Evolutionary conservation across 495 filamentous ascomycete species (phyloP), one percentile per base, ranked within the genome.

Genomic region (Copromyces sp.): DNA sequence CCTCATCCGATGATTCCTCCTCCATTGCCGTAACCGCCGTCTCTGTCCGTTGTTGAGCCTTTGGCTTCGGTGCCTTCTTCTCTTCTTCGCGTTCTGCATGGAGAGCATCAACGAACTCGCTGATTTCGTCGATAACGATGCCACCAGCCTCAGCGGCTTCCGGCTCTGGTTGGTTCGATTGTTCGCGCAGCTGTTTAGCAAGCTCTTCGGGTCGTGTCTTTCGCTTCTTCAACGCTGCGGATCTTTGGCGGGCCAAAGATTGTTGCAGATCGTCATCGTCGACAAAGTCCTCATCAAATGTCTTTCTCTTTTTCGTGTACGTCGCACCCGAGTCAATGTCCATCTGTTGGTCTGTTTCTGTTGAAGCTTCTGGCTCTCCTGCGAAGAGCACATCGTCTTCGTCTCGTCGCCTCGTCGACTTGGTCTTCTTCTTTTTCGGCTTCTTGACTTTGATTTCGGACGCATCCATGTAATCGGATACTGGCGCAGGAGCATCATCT

Each of bases 231-330:
- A 98, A 85, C 0, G 93, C 94, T 20, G 88, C 87, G 70, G 90
- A 88, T 76, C 95, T 87, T 77, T 97, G 93, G 17, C 87, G 83
- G 3, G 95, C 92, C 40, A 99, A 85, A 2, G 91, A 90, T 16
- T 93, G 89, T 81, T 98, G 95, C 0, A 99, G 86, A 75, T 97
- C 94, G 37, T 98, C 95, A 76, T 98, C 95, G 77, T 98, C 95
- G 3, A 91, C 89, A 76, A 98, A 92, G 1, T 88, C 89, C 3
- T 90, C 82, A 69, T 93, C 86, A 68, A 94, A 85, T 53, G 87
- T 87, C 40, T 86, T 83, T 41, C 87, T 84, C 79, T 94, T 95
- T 76, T 88, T 87, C 14, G 82, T 78, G 16, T 82, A 81, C 14
- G 78, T 78, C 20, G 79, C 77, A 7, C 80, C 83, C 3, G 87